phyloP scores from a whole-genome alignment of 495 filamentous ascomycete species.

The Aspergillus mulundensis region DNA sequence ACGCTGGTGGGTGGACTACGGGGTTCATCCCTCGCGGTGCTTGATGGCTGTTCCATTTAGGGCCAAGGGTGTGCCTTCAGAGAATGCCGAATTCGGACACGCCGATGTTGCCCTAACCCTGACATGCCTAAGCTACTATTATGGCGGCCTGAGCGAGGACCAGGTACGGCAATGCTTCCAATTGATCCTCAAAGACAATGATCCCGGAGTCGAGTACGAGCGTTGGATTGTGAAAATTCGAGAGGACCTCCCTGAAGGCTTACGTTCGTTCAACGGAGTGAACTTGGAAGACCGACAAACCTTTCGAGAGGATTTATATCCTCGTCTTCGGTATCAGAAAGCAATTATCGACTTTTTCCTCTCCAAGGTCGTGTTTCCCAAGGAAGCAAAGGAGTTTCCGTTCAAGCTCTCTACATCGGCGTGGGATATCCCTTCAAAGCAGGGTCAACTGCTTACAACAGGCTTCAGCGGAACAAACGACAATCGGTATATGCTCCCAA shows the following conservation, averaged over 20 bases:
- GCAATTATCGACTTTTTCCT: constrained; percentile 58
- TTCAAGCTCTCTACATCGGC: constrained; percentile 61
- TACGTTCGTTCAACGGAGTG: constrained; percentile 49
- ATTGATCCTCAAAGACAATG: constrained; percentile 49
- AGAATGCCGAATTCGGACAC: constrained; percentile 67
- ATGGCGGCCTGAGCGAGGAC: constrained; percentile 49
- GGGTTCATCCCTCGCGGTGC: constrained; percentile 46
- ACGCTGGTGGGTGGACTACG: constrained; percentile 67
- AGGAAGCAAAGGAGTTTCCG: constrained; percentile 57
- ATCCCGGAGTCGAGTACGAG: constrained; percentile 51
- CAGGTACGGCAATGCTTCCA: constrained; percentile 48
- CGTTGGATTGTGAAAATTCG: constrained; percentile 42
- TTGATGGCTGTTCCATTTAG: constrained; percentile 64
- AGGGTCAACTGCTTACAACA: constrained; percentile 38
- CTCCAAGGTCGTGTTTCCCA: constrained; percentile 55
- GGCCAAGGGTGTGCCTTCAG: constrained; percentile 61
- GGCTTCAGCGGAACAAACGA: constrained; percentile 76
- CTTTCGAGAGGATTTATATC: constrained; percentile 45
- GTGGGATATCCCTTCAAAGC: constrained; percentile 53
- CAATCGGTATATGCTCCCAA: constrained; percentile 51
- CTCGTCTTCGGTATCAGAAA: constrained; percentile 44
- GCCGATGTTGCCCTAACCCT: constrained; percentile 65
- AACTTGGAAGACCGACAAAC: constrained; percentile 51
- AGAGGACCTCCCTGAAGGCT: constrained; percentile 27
- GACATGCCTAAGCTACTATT: constrained; percentile 67